Evolutionary conservation across 2,329 filamentous ascomycete species (phyloP).

Genomic region (Colletotrichum falcatum): DNA sequence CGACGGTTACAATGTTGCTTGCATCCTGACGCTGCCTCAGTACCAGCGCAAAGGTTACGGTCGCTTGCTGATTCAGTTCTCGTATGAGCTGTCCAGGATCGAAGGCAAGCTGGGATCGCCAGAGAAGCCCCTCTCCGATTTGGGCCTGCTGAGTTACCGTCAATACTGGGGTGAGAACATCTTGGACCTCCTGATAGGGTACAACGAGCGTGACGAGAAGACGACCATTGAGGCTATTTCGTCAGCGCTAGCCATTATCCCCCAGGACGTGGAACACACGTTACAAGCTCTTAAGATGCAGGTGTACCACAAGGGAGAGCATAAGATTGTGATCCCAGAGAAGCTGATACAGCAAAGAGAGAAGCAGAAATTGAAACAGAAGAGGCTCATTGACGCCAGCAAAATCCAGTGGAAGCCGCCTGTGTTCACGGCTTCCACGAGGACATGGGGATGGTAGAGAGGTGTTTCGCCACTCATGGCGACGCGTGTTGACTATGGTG

Average conservation of each 20-base stretch:
- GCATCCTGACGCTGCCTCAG: slow-evolving; percentile 95
- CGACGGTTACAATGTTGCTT: slow-evolving; percentile 97
- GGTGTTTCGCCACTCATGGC: neutral
- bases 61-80: slow-evolving; percentile 93
- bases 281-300: slow-evolving; percentile 95
- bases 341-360: slow-evolving; percentile 83
- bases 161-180: slow-evolving; percentile 99
- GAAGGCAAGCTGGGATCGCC: slow-evolving; percentile 96
- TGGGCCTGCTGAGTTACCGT: slow-evolving; percentile 92
- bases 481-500: slow-evolving; percentile 7
- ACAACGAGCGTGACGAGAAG: slow-evolving; percentile 74
- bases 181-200: slow-evolving; percentile 84
- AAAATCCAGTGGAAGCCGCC: slow-evolving; percentile 95
- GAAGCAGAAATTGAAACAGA: slow-evolving; percentile 83
- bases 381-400: slow-evolving; percentile 80
- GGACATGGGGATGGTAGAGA: slow-evolving; percentile 93
- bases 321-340: slow-evolving; percentile 93
- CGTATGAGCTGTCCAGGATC: slow-evolving; percentile 94
- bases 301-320: slow-evolving; percentile 94
- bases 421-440: slow-evolving; percentile 87
- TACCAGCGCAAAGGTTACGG: slow-evolving; percentile 97
- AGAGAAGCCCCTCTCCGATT: slow-evolving; percentile 94
- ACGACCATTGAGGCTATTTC: slow-evolving; percentile 91
- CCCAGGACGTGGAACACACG: slow-evolving; percentile 94
- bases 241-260: slow-evolving; percentile 89